These are phyloP conservation scores for Trichosporon ovoides DNA, from an alignment of 1,284 basidiomycete species.

Conservation along the genomic window DNA sequence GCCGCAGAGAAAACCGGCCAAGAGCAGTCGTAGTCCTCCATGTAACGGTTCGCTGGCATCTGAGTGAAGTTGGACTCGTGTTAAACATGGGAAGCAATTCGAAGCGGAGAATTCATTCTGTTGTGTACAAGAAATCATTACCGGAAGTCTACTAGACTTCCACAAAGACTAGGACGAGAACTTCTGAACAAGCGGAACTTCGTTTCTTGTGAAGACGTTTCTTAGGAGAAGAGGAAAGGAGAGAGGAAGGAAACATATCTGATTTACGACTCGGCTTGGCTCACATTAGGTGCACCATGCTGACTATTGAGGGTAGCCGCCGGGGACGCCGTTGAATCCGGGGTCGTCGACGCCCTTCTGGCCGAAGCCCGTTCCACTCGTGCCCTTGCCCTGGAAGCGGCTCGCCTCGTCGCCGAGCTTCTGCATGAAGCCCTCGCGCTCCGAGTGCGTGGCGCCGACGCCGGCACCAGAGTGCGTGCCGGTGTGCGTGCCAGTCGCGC, in stretches of 20 bases:
- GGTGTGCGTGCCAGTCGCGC: too few relatives aligned
- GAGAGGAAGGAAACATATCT: background rate
- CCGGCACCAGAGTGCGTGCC: background rate
- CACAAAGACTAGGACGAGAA: background rate
- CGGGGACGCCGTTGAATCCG: background rate
- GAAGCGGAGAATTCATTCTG: background rate
- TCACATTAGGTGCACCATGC: background rate
- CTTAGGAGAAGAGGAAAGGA: background rate
- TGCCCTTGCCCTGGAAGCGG: slow-evolving; percentile 1
- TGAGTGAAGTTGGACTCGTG: too few relatives aligned
- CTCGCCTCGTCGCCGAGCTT: slow-evolving; percentile 1
- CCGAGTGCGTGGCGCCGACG: background rate
- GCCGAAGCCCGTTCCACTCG: background rate
- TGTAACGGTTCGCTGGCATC: background rate
- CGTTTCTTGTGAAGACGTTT: background rate
- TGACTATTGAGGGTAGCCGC: background rate
- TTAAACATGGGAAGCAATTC: background rate
- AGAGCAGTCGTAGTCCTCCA: background rate
- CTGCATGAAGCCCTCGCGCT: background rate
- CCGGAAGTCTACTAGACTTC: background rate
- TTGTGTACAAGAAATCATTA: slow-evolving; percentile 1
- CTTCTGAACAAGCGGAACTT: background rate
- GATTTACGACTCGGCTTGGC: background rate
- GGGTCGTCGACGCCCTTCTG: background rate
- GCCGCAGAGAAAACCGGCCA: background rate